Evolutionary conservation across 2,329 filamentous ascomycete species (phyloP).

Genomic region (Magnaporthales sp.): DNA sequence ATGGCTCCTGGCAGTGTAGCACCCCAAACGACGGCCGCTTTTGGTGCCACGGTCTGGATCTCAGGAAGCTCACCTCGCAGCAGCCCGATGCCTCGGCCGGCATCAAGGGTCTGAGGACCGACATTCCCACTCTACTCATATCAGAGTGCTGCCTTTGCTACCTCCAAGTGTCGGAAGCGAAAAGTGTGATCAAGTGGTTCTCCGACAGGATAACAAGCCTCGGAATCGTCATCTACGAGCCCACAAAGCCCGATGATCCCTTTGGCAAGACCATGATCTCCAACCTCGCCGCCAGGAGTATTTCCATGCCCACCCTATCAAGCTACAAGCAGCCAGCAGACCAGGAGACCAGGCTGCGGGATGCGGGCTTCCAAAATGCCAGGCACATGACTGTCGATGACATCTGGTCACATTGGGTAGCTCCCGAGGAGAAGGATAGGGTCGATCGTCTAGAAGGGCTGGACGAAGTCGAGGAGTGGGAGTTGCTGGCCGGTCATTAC

Average conservation of each 20-base stretch:
- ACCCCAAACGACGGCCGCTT: slow-evolving; percentile 31
- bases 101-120: slow-evolving; percentile 37
- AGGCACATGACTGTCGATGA: slow-evolving; percentile 35
- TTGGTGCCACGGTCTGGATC: slow-evolving; percentile 58
- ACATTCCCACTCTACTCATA: slow-evolving; percentile 72
- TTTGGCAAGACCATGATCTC: slow-evolving; percentile 90
- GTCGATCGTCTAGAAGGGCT: slow-evolving; percentile 76
- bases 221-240: slow-evolving; percentile 76
- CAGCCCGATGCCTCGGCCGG: background rate
- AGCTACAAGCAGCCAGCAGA: slow-evolving; percentile 59
- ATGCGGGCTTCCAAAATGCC: slow-evolving; percentile 51
- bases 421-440: slow-evolving; percentile 62
- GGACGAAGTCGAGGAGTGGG: slow-evolving; percentile 94
- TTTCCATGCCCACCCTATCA: slow-evolving; percentile 75
- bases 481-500: slow-evolving; percentile 80
- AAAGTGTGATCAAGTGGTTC: slow-evolving; percentile 58
- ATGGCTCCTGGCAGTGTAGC: slow-evolving; percentile 31
- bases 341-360: slow-evolving; percentile 58
- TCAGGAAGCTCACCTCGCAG: slow-evolving; percentile 45
- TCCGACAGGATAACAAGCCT: slow-evolving; percentile 38
- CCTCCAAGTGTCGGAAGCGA: slow-evolving; percentile 57
- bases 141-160: slow-evolving; percentile 97
- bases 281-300: slow-evolving; percentile 75
- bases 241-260: slow-evolving; percentile 71
- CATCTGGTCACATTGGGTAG: slow-evolving; percentile 75